Base-by-base conservation (phyloP, 169 alveolate species). In the Plasmodium gonderi region DNA sequence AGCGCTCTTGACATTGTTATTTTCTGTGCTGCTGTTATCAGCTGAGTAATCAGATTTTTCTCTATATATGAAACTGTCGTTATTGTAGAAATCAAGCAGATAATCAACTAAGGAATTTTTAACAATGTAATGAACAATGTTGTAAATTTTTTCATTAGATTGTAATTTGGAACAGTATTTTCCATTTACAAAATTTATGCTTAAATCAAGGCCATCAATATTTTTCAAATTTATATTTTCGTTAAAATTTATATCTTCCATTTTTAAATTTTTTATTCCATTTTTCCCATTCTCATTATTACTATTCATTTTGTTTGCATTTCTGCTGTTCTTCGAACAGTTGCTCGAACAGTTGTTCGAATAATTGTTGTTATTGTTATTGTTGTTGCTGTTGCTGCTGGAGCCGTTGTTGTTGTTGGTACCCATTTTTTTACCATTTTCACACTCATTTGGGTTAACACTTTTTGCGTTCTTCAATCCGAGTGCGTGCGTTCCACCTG, bases 151-250 rank as follows among this genome's bases (percentile, higher is more conserved):
- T 23, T 87, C 85, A 64, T 74, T 77, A n/a, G 40, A 14, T 6
- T 54, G 20, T 29, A 82, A 33, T 75, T 69, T 82, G 17, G 93
- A 87, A n/a, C 51, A 68, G 42, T 87, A 87, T 17, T 87, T 87
- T 23, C 89, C 93, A 74, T 76, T 64, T 1, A 75, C 60, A 87
- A 87, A 87, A 38, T 76, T 54, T 14, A 31, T 9, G 33, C 93
- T 87, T 40, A 87, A 29, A 54, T 87, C 89, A 4, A 87, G 45
- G 8, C 87, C 93, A 87, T 87, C 93, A 0, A 87, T 49, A 44
- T 75, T 76, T 54, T 74, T 87, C 33, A 87, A 75, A 54, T 87
- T 31, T 4, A 87, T 17, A 33, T 20, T 60, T 40, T 87, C 93
- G 44, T 20, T 87, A 87, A 87, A 87, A 9, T 38, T 87, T 11